Evolutionary conservation across 208 protist species (phyloP).

Genomic region (Kentomonas sorsogonicus): DNA sequence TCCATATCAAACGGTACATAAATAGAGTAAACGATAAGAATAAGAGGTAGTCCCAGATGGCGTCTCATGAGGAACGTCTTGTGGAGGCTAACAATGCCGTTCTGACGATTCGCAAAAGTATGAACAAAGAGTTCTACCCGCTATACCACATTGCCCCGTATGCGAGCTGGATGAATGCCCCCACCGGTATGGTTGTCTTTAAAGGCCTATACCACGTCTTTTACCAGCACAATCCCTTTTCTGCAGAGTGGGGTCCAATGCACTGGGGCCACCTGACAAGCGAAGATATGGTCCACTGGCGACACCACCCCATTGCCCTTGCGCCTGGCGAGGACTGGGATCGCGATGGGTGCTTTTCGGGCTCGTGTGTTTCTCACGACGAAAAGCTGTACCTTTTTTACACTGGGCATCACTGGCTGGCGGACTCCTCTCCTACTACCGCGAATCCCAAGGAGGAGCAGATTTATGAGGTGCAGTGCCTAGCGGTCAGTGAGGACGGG

Average conservation of each 20-base stretch:
- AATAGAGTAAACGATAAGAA: no score
- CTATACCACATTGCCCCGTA: slow-evolving; percentile 51
- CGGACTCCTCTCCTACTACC: no score
- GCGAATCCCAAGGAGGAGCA: slow-evolving; percentile 29
- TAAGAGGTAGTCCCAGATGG: no score
- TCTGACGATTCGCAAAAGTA: slow-evolving; percentile 23
- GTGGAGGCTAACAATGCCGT: slow-evolving; percentile 41
- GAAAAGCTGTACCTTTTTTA: slow-evolving; percentile 57
- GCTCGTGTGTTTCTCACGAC: slow-evolving; percentile 35
- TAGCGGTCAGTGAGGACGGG: slow-evolving; percentile 63
- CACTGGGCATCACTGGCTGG: slow-evolving; percentile 59
- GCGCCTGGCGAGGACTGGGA: slow-evolving; percentile 61
- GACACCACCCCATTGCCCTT: slow-evolving; percentile 47
- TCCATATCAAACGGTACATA: no score
- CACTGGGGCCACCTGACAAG: slow-evolving; percentile 61
- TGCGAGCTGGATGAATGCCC: slow-evolving; percentile 45
- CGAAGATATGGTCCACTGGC: slow-evolving; percentile 58
- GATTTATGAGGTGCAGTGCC: slow-evolving; percentile 62
- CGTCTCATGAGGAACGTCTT: slow-evolving; percentile 37
- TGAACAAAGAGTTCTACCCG: slow-evolving; percentile 45
- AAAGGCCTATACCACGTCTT: slow-evolving; percentile 60
- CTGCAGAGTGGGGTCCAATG: slow-evolving; percentile 42
- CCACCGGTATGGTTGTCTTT: slow-evolving; percentile 38
- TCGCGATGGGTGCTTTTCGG: slow-evolving; percentile 51
- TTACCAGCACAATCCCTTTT: slow-evolving; percentile 52